phyloP scores from a whole-genome alignment of 805 yeast genomes.

The Cyberlindnera subsufficiens region DNA sequence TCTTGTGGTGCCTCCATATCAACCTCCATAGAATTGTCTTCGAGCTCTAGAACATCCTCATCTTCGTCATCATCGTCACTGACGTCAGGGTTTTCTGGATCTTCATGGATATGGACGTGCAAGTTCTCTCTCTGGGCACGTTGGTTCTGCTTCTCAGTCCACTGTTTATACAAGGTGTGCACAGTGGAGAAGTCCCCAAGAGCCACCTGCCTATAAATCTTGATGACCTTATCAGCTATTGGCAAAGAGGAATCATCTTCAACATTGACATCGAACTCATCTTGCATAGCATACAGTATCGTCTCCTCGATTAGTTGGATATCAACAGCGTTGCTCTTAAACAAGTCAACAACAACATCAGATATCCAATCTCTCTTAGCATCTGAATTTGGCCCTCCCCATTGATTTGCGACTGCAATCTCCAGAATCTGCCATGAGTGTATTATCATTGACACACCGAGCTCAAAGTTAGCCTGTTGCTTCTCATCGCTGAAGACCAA shows the following conservation, averaged over 20 bases:
- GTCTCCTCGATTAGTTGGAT: conserved; percentile 79
- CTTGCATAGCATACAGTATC: conserved; percentile 83
- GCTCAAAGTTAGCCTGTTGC: conserved; percentile 81
- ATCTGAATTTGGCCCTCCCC: conserved; percentile 94
- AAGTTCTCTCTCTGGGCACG: conserved; percentile 21
- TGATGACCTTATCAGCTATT: conserved; percentile 61
- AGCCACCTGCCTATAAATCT: conserved; percentile 59
- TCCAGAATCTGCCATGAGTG: conserved; percentile 84
- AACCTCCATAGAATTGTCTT: conserved; percentile 28
- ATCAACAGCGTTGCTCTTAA: conserved; percentile 63
- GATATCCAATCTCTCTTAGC: conserved; percentile 96
- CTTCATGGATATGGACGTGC: conserved; percentile 45
- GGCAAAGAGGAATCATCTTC: conserved; percentile 85
- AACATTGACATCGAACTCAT: conserved; percentile 84
- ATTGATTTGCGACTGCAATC: conserved; percentile 82
- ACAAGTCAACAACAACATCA: conserved; percentile 75
- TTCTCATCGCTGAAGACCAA: conserved; percentile 48
- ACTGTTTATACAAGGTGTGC: conserved; percentile 53
- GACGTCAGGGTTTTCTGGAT: conserved; percentile 57
- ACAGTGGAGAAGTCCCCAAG: conserved; percentile 46
- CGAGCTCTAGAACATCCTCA: conserved; percentile 20
- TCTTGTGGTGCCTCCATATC: conserved; percentile 31
- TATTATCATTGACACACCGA: conserved; percentile 90
- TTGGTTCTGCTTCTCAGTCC: conserved; percentile 46
- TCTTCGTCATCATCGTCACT: conserved; percentile 39